Conservation (phyloP, 2,329 filamentous ascomycete genomes). For the Albophoma yamanashiensis region DNA sequence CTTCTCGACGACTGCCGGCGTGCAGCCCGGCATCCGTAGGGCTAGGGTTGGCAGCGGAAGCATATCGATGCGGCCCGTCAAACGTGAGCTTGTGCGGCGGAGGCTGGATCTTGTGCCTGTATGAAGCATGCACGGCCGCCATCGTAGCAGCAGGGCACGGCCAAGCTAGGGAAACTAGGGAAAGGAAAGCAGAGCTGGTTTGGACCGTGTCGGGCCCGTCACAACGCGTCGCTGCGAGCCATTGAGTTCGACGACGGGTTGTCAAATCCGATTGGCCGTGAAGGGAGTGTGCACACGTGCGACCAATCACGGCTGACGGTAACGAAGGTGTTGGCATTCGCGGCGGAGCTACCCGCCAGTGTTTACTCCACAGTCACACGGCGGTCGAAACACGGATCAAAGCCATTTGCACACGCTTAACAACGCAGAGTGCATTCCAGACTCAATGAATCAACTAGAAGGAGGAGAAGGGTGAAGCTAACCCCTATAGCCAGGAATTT, state of each 20-base stretch:
- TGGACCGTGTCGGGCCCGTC: neutral
- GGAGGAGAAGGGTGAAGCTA: too few relatives aligned
- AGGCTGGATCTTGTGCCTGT: neutral
- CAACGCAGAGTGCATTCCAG: too few relatives aligned
- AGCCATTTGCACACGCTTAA: too few relatives aligned
- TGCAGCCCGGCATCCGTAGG: constrained; percentile 19
- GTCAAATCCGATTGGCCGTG: neutral
- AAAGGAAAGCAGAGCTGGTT: neutral
- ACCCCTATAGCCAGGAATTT: too few relatives aligned
- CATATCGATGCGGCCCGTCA: constrained; percentile 2
- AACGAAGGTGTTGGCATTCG: neutral
- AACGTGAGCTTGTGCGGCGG: neutral
- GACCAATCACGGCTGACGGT: neutral
- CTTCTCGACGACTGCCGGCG: constrained; percentile 11
- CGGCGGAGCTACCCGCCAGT: too few relatives aligned
- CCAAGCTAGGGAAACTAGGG: neutral
- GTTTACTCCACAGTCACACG: too few relatives aligned
- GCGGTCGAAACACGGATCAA: too few relatives aligned
- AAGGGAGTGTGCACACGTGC: neutral
- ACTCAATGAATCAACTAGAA: too few relatives aligned
- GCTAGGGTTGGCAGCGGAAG: constrained; percentile 19
- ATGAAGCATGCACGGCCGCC: neutral
- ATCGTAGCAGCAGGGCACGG: neutral
- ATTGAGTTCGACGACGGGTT: neutral
- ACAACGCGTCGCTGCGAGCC: neutral